A percentile compares a stretch with the other conserved stretches of the same genome.
phyloP scores from a whole-genome alignment of 2,329 filamentous ascomycete genomes.

The Fusarium anguioides region DNA sequence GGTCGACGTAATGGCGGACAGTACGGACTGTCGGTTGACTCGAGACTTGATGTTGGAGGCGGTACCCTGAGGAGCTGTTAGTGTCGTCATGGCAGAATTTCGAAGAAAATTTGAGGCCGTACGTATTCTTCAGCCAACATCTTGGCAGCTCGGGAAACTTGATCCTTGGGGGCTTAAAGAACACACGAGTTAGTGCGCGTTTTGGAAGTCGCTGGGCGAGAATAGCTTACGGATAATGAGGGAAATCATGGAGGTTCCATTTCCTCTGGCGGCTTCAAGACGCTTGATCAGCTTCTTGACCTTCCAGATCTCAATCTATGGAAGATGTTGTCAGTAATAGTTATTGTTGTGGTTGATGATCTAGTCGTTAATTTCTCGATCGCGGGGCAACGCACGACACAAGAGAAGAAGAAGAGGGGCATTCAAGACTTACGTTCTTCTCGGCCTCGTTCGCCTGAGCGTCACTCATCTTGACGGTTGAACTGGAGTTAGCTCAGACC shows the following conservation, averaged over 20 bases:
- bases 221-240: constrained; percentile 88
- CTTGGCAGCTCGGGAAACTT: constrained; percentile 94
- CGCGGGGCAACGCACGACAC: constrained; percentile 48
- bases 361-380: constrained; percentile 24
- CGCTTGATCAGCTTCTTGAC: constrained; percentile 99
- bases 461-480: constrained; percentile 80
- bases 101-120: constrained; percentile 51
- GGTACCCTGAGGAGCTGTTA: constrained; percentile 75
- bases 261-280: constrained; percentile 94
- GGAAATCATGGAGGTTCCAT: constrained; percentile 99
- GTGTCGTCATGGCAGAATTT: constrained; percentile 3
- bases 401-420: constrained; percentile 38
- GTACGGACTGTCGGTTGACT: constrained; percentile 96
- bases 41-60: constrained; percentile 99
- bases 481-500: constrained; percentile 34
- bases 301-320: constrained; percentile 86
- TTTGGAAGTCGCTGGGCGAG: constrained; percentile 23
- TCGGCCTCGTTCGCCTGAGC: constrained; percentile 91
- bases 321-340: constrained; percentile 35
- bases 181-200: constrained; percentile 41
- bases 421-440: constrained; percentile 78
- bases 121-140: constrained; percentile 99
- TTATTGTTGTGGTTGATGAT: neutral
- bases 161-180: constrained; percentile 88
- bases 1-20: constrained; percentile 98